Percentiles rank a stretch among this genome's conserved stretches.
Evolutionary conservation across 2,329 filamentous ascomycete species (phyloP).

Genomic region (Cercospora nicotianae): DNA sequence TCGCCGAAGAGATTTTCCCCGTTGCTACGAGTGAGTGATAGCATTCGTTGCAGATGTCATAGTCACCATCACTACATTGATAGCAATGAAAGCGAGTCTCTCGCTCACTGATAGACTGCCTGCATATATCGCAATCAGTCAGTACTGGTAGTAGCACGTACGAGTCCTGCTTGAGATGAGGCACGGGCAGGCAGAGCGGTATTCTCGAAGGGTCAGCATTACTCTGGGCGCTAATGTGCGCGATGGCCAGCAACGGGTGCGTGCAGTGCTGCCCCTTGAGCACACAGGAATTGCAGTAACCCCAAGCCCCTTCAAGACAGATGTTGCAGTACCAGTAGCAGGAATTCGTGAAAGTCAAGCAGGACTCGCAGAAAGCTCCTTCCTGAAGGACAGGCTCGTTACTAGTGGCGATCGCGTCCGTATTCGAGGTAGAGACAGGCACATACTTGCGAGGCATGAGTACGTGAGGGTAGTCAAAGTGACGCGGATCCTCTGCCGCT

Average conservation of each 20-base stretch:
- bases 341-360: conserved; percentile 70
- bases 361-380: conserved; percentile 82
- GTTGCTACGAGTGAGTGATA: conserved; percentile 67
- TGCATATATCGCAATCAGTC: conserved; percentile 80
- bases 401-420: conserved; percentile 9
- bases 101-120: conserved; percentile 67
- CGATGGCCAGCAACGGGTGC: conserved; percentile 75
- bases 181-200: conserved; percentile 29
- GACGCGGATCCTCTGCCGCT: conserved; percentile 43
- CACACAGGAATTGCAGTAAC: conserved; percentile 85
- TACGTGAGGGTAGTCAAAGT: conserved; percentile 54
- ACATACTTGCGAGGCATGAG: conserved; percentile 51
- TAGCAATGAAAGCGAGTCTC: conserved; percentile 78
- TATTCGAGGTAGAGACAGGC: conserved; percentile 22
- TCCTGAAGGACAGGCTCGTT: conserved; percentile 56
- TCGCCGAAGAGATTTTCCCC: conserved; percentile 68
- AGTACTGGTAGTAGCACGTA: conserved; percentile 51
- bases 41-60: conserved; percentile 79
- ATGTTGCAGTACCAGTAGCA: conserved; percentile 87
- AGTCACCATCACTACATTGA: conserved; percentile 75
- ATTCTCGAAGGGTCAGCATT: conserved; percentile 24
- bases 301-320: conserved; percentile 94
- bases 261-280: conserved; percentile 79
- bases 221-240: conserved; percentile 51
- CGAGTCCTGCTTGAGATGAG: conserved; percentile 45